phyloP scores from a whole-genome alignment of 2,329 filamentous ascomycete species.

The Xylaria sp. region DNA sequence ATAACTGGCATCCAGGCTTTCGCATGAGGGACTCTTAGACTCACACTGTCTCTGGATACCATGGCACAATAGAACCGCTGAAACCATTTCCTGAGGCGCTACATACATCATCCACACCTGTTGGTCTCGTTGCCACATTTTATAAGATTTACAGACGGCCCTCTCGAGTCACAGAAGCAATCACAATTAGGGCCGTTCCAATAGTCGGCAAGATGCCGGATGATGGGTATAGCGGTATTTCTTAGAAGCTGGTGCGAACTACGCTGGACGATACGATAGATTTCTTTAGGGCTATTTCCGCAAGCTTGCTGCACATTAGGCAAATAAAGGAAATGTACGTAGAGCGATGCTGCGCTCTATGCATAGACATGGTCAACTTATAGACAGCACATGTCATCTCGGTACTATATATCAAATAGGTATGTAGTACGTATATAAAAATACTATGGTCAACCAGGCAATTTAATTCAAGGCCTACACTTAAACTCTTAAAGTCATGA shows the following conservation, averaged over 20 bases:
- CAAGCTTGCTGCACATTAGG: background rate
- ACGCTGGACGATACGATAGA: background rate
- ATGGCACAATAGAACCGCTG: background rate
- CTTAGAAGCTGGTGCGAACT: background rate
- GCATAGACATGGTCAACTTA: background rate
- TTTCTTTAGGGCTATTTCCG: background rate
- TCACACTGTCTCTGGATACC: background rate
- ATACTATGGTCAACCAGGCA: too few relatives aligned
- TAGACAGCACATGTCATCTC: background rate
- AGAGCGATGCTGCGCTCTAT: background rate
- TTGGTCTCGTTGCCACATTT: too few relatives aligned
- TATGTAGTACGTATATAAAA: too few relatives aligned
- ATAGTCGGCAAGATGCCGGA: background rate
- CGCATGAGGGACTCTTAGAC: constrained; percentile 53
- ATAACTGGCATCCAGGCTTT: constrained; percentile 83
- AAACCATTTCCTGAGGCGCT: too few relatives aligned
- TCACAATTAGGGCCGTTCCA: background rate
- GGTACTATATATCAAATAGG: too few relatives aligned
- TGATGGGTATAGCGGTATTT: background rate
- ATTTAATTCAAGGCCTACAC: too few relatives aligned
- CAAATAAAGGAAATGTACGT: background rate
- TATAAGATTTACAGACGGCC: too few relatives aligned
- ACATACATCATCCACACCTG: too few relatives aligned
- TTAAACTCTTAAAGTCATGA: too few relatives aligned
- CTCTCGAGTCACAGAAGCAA: background rate